These are phyloP conservation scores for Ascochyta rabiei DNA, from an alignment of 2,329 filamentous ascomycete genomes.

Conservation along the genomic window DNA sequence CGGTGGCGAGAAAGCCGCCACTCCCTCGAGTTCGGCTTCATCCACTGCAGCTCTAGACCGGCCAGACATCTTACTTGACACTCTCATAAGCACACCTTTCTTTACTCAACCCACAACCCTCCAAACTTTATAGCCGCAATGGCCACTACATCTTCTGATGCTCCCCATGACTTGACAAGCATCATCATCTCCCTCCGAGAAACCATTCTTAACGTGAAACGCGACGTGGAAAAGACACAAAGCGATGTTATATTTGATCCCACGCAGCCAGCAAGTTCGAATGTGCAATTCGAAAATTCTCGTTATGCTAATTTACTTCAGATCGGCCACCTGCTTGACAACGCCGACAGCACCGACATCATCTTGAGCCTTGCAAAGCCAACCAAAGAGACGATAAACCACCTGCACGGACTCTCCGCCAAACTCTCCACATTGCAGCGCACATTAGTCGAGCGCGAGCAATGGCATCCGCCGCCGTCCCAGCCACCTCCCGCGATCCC, in stretches of 20 bases:
- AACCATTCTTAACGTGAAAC: background rate
- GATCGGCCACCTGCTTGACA: constrained; percentile 16
- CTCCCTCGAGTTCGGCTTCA: background rate
- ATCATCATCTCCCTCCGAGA: constrained; percentile 10
- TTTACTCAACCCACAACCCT: too few species aligned
- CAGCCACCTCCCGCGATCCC: background rate
- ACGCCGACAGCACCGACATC: background rate
- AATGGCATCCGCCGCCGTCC: background rate
- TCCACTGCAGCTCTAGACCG: background rate
- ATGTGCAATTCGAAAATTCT: background rate
- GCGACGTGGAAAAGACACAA: background rate
- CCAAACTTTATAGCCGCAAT: background rate
- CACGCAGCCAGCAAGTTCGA: constrained; percentile 1
- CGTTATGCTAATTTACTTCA: background rate
- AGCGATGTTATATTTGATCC: constrained; percentile 1
- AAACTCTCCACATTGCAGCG: background rate
- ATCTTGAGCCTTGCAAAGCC: constrained; percentile 7
- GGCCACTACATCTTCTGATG: background rate
- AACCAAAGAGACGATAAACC: background rate
- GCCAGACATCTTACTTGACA: background rate
- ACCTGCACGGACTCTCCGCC: background rate
- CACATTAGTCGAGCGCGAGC: background rate
- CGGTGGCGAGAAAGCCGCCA: constrained; percentile 6
- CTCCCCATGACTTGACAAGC: constrained; percentile 7
- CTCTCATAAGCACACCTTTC: background rate